A percentile compares a stretch with the other conserved stretches of the same genome.
phyloP scores from a whole-genome alignment of 306 rosid species.

The Carpinus viminea region DNA sequence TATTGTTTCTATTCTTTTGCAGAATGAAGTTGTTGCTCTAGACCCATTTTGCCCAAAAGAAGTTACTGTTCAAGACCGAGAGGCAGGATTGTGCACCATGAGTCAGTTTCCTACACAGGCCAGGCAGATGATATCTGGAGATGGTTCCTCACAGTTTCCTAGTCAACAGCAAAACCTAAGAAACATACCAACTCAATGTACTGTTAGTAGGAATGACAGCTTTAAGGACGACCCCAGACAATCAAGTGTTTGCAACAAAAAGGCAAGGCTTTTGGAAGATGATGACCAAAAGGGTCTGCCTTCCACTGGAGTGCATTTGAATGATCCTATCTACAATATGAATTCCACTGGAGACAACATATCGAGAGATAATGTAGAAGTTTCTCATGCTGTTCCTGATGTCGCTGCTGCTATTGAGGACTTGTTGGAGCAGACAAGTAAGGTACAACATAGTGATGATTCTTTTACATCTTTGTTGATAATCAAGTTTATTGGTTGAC shows the following conservation, averaged over 20 bases:
- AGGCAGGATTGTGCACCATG: conserved; percentile 63
- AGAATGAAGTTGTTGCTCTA: conserved; percentile 62
- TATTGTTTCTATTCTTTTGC: background rate
- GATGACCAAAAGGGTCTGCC: conserved; percentile 36
- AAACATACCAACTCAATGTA: conserved; percentile 31
- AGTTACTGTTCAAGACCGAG: conserved; percentile 77
- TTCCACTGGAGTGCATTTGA: conserved; percentile 35
- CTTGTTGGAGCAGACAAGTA: conserved; percentile 90
- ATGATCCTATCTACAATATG: conserved; percentile 36
- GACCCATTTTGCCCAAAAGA: conserved; percentile 76
- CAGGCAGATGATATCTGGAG: conserved; percentile 47
- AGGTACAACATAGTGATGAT: conserved; percentile 56
- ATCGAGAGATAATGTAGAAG: conserved; percentile 38
- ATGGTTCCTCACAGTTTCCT: conserved; percentile 52
- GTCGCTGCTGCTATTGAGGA: conserved; percentile 96
- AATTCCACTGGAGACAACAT: conserved; percentile 42
- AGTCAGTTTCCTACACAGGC: conserved; percentile 93
- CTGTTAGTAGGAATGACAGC: conserved; percentile 34
- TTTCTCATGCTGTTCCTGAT: conserved; percentile 69
- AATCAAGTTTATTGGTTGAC: conserved; percentile 25
- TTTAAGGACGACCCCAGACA: conserved; percentile 35
- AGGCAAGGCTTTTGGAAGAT: conserved; percentile 67
- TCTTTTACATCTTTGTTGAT: conserved; percentile 21
- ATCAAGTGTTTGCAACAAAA: conserved; percentile 53
- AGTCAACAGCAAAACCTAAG: conserved; percentile 49